Percentiles rank a stretch among this genome's conserved stretches.
phyloP scores from a whole-genome alignment of 306 rosid species.

The Phaseolus lunatus region DNA sequence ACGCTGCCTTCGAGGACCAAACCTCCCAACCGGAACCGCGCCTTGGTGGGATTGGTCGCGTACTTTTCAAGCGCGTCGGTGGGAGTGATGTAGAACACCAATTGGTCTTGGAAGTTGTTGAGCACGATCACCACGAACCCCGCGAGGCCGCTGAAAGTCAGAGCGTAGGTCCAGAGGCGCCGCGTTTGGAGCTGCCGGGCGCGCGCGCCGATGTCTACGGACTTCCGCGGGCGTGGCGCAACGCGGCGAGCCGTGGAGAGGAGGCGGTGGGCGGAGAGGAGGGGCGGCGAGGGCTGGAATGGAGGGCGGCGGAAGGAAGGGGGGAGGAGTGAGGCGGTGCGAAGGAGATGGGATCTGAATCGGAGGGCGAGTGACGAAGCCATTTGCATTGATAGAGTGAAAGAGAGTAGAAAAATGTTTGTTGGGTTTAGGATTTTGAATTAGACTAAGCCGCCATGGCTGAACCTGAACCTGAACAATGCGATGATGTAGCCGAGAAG shows the following conservation, averaged over 20 bases:
- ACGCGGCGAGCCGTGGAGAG: conserved; percentile 73
- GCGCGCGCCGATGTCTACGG: conserved; percentile 76
- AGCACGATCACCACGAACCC: conserved; percentile 87
- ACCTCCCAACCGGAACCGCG: conserved; percentile 88
- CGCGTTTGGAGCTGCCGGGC: conserved; percentile 90
- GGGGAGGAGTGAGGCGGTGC: conserved; percentile 42
- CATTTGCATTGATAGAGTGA: conserved; percentile 48
- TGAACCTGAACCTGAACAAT: not conserved
- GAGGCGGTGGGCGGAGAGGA: conserved; percentile 51
- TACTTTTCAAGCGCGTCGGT: conserved; percentile 71
- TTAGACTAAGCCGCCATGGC: conserved; percentile 44
- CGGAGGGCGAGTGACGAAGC: conserved; percentile 67
- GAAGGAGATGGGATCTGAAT: conserved; percentile 66
- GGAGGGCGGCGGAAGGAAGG: not conserved
- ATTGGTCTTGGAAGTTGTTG: conserved; percentile 75
- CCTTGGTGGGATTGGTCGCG: conserved; percentile 68
- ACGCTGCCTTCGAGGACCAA: conserved; percentile 93
- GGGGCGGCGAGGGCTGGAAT: conserved; percentile 12
- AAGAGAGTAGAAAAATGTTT: not conserved
- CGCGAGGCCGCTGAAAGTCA: conserved; percentile 71
- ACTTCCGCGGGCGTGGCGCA: conserved; percentile 59
- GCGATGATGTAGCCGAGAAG: conserved; percentile 12
- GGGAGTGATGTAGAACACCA: conserved; percentile 90
- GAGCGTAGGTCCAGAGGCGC: conserved; percentile 86
- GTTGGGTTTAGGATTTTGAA: conserved; percentile 54